Percentiles rank a stretch among this genome's conserved stretches.
Conservation (phyloP, 352 stramenopile species). For the Blastocystis sp. region DNA sequence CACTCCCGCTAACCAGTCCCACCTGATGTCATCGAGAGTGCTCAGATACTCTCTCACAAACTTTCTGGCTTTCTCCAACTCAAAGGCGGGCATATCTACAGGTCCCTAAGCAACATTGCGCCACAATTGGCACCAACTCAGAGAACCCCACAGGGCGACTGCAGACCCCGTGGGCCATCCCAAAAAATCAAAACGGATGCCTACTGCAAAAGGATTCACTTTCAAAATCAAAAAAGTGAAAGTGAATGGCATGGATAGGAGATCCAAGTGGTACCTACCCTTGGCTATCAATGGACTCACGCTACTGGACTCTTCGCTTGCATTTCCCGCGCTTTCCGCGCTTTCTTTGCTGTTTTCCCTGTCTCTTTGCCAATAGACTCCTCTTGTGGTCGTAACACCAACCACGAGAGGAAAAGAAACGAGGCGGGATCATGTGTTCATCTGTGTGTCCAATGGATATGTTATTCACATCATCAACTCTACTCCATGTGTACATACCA, state of each 20-base stretch:
- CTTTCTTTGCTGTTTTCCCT: no score
- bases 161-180: background rate
- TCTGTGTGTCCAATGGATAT: no score
- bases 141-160: background rate
- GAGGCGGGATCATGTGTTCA: no score
- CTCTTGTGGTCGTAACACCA: no score
- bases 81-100: constrained; percentile 47
- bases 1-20: background rate
- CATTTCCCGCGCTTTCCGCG: background rate
- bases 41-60: constrained; percentile 20
- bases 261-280: background rate
- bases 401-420: no score
- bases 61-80: constrained; percentile 1
- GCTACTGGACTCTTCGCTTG: background rate
- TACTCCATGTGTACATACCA: no score
- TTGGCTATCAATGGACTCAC: background rate
- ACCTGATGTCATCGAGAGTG: background rate
- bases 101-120: background rate
- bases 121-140: background rate
- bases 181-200: background rate
- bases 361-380: no score
- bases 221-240: background rate
- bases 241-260: background rate
- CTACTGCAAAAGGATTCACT: background rate
- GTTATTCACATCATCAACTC: no score